Base-by-base conservation (phyloP, 345 rosid genomes). In the Excoecaria agallocha region DNA sequence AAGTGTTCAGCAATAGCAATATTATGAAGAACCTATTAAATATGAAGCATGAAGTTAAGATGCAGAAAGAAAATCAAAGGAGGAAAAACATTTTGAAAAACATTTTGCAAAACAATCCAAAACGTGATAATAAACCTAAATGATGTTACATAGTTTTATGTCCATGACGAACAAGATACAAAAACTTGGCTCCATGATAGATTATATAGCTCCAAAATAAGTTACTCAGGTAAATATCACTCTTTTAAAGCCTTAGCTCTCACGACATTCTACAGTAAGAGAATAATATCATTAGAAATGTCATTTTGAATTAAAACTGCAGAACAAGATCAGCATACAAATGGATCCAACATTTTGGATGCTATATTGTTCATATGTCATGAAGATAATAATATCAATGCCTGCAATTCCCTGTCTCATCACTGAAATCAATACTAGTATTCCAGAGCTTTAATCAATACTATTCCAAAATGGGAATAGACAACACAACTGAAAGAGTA, bases 1-100 rank as follows among this genome's bases (percentile, higher is more conserved):
- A 88, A 87, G 81, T 80, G 91, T 74, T 91, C 97, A 12, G 85
- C 86, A 70, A 96, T 86, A 63, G 96, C 94, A 83, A 91, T 93
- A 74, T 96, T 93, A 83, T 96, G 99, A 70, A 88, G 88, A 79
- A 96, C 84, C 99, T 96, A 82, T 59, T 51, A 66, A 20, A 78
- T 22, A 70, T 13, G 37, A 73, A 57, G 60, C 58, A 76, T 70
- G 69, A 52, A 76, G 20, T 66, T 58, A 61, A 81, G 81, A 76
- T 38, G 19, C 63, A 22, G 67, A 77, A 52, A 56, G 16, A 41
- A 30, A 12, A 35, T 11, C 13, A 56, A 64, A 25, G n/a, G 20
- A 45, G n/a, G 46, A 13, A 68, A 16, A 15, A 38, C 49, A n/a
- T n/a, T n/a, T n/a, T n/a, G n/a, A n/a, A n/a, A n/a, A n/a, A n/a